Base-by-base conservation (phyloP, 2,329 filamentous ascomycete species). In the Phoma herbarum region DNA sequence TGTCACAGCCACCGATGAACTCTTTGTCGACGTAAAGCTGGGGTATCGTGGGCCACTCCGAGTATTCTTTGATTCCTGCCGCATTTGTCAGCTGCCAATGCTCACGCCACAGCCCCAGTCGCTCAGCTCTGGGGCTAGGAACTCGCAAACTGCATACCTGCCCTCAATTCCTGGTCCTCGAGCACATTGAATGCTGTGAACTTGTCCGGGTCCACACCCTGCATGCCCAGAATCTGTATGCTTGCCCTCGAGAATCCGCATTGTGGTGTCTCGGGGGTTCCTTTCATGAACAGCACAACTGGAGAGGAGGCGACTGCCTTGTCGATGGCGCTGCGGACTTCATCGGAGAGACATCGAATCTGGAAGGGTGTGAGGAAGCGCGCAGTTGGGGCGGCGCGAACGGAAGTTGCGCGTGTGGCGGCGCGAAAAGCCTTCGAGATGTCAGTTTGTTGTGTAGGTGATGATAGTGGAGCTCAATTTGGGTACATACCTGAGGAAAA, bases 261-360 rank as follows among this genome's bases (percentile, higher is more conserved):
- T 79, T 97, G 93, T 20, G 95, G 95, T 61, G 88, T 92, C 81
- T 97, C 93, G 58, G 95, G 95, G 1, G 95, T 98, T 59, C 95
- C 95, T 83, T 99, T 99, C 95, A 99, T 99, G 84, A 99, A 99
- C 57, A 99, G 85, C 1, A 99, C 95, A 0, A 99, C 94, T 2
- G 94, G 94, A 0, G 93, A 90, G 0, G 93, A 93, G 23, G 82
- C 84, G 16, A 99, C 89, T 29, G 94, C 94, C 77, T 93, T 92
- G 78, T 97, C 92, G 71, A 99, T 99, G 25, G 93, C 93, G 37
- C 87, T 80, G 62, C 86, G 88, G 11, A 91, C 95, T 74, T 92
- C 86, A 68, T 89, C 86, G 29, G 94, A 97, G 46, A 99, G 86
- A 39, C 92, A 84, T 57, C 93, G 90, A 59, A 84, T 79, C 66